These are phyloP conservation scores for Oryza nivara DNA, from an alignment of 176 grass and related monocot species.

Conservation along the genomic window DNA sequence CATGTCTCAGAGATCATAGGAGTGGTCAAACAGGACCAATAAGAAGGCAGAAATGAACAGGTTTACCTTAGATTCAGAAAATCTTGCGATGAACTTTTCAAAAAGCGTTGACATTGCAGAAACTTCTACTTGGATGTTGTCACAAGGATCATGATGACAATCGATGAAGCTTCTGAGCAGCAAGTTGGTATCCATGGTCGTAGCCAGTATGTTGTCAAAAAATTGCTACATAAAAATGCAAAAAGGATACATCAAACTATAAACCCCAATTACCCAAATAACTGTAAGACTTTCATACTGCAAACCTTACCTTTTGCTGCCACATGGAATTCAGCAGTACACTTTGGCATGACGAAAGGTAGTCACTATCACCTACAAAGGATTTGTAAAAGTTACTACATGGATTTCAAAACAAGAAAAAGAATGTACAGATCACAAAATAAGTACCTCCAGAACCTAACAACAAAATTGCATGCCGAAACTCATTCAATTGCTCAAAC, in stretches of 20 bases:
- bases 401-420: conserved; percentile 3
- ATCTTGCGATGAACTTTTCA: conserved; percentile 58
- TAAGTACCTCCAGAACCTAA: conserved; percentile 66
- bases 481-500: conserved; percentile 55
- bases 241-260: conserved; percentile 1
- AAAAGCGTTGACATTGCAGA: conserved; percentile 54
- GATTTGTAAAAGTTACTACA: conserved; percentile 16
- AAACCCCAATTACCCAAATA: not conserved
- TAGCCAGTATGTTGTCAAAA: conserved; percentile 73
- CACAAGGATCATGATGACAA: conserved; percentile 66
- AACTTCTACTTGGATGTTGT: conserved; percentile 52
- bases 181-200: conserved; percentile 64
- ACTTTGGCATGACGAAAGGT: conserved; percentile 63
- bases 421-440: conserved; percentile 22
- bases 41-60: conserved; percentile 21
- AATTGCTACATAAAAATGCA: conserved; percentile 47
- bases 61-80: conserved; percentile 84
- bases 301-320: conserved; percentile 80
- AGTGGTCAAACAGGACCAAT: not conserved
- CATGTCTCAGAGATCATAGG: conserved; percentile 13
- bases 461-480: conserved; percentile 51
- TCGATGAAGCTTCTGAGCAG: conserved; percentile 69
- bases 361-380: conserved; percentile 47
- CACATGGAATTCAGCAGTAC: conserved; percentile 68
- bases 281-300: not conserved